Conservation (phyloP, 805 yeast genomes). For the Nakazawaea populi region DNA sequence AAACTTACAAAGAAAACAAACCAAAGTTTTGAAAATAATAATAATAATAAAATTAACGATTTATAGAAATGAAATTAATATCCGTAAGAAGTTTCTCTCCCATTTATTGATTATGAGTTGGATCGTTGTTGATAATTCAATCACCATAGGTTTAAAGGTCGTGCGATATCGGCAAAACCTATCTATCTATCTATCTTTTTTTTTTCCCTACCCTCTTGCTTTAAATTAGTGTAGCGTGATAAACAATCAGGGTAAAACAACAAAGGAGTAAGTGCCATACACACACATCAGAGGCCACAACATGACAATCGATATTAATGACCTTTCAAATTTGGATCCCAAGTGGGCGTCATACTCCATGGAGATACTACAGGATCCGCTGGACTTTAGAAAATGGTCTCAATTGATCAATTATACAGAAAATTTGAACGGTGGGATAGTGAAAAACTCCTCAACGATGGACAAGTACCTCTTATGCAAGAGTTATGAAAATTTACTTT, state of each 20-base stretch:
- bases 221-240: no score
- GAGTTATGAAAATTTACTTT: slow-evolving; percentile 37
- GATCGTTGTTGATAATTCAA: no score
- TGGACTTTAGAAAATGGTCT: slow-evolving; percentile 35
- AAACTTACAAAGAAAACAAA: no score
- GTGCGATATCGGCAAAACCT: no score
- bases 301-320: slow-evolving; percentile 2
- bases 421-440: slow-evolving; percentile 22
- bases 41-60: no score
- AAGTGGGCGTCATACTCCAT: slow-evolving; percentile 20
- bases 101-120: no score
- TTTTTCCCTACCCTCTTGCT: no score
- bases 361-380: slow-evolving; percentile 15
- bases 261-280: neutral
- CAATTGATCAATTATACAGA: slow-evolving; percentile 27
- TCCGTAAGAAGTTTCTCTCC: no score
- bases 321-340: slow-evolving; percentile 14
- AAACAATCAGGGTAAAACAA: neutral
- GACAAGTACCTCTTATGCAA: slow-evolving; percentile 29
- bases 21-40: no score
- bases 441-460: slow-evolving; percentile 26
- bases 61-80: no score
- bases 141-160: no score
- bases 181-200: no score
- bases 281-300: neutral